Base-by-base conservation (phyloP, 352 stramenopile genomes). In the Pythium insidiosum region DNA sequence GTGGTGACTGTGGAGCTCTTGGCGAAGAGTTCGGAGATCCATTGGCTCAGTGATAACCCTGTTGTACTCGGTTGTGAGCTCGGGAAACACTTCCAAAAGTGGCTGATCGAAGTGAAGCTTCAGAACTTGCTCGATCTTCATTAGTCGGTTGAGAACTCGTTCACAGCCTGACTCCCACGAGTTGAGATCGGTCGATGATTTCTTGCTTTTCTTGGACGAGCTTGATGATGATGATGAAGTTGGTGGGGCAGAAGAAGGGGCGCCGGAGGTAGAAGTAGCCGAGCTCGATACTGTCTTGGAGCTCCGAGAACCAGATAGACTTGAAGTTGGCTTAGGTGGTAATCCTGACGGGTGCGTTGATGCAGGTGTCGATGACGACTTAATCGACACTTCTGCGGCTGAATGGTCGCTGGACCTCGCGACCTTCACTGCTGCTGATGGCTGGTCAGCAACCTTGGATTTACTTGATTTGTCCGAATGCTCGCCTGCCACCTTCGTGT, bases 21-120 rank as follows among this genome's bases (percentile, higher is more conserved):
- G 66, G 2, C 76, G 64, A 24, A 93, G 58, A 23, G 81, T 90
- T 2, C 73, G 69, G 23, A 93, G 41, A 37, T 93, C 81, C 74
- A 93, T 93, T 1, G 81, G 78, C 44, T 93, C 76, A 6, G 49
- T 26, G n/a, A 93, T 78, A 15, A 91, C 43, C 4, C 57, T 63
- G 18, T 38, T 54, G 50, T 93, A 93, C 42, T 88, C 73, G 4
- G 44, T 43, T n/a, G 56, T 43, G 6, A 89, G 58, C 20, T 93
- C 73, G 5, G 81, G 81, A 38, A 90, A 87, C 15, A 88, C 62
- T 36, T 88, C 70, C 5, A 88, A 38, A 20, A 93, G 33, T 2
- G 81, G 81, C 30, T 79, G 54, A 44, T 91, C 73, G 33, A 93
- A 91, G 39, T 93, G 79, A 1, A 91, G 64, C 53, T 88, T 88